phyloP scores from a whole-genome alignment of 208 protist species.

The Ichthyophonus hoferi region DNA sequence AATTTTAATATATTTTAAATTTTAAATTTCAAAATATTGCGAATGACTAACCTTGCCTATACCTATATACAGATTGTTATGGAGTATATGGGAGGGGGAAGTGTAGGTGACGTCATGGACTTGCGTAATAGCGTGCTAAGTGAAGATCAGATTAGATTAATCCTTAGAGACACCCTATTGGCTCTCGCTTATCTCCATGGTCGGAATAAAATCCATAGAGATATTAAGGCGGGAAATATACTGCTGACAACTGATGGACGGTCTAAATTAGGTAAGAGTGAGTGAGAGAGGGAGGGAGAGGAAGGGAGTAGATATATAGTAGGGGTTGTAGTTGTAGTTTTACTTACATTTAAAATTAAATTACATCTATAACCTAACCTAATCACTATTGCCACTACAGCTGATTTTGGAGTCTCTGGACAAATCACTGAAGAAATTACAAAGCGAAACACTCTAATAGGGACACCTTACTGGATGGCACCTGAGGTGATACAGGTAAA shows the following conservation, averaged over 20 bases:
- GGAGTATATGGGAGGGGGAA: conserved; percentile 79
- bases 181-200: conserved; percentile 77
- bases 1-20: too few relatives aligned
- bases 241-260: conserved; percentile 32
- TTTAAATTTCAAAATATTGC: too few relatives aligned
- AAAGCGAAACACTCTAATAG: conserved; percentile 78
- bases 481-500: conserved; percentile 54
- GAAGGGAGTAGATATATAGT: too few relatives aligned
- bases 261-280: conserved; percentile 38
- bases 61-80: conserved; percentile 72
- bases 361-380: too few relatives aligned
- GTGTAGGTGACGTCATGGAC: conserved; percentile 56
- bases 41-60: too few relatives aligned
- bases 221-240: conserved; percentile 73
- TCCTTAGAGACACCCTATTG: conserved; percentile 69
- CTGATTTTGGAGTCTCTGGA: conserved; percentile 80
- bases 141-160: conserved; percentile 70
- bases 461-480: conserved; percentile 79
- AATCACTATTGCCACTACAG: too few relatives aligned
- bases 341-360: too few relatives aligned
- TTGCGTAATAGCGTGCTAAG: conserved; percentile 40
- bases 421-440: conserved; percentile 63
- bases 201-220: conserved; percentile 75
- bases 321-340: too few relatives aligned
- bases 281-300: not conserved